A percentile compares a stretch with the other conserved stretches of the same genome.
phyloP scores from a whole-genome alignment of 192 early-diverging fungal genomes.

The Allomyces javanicus region DNA sequence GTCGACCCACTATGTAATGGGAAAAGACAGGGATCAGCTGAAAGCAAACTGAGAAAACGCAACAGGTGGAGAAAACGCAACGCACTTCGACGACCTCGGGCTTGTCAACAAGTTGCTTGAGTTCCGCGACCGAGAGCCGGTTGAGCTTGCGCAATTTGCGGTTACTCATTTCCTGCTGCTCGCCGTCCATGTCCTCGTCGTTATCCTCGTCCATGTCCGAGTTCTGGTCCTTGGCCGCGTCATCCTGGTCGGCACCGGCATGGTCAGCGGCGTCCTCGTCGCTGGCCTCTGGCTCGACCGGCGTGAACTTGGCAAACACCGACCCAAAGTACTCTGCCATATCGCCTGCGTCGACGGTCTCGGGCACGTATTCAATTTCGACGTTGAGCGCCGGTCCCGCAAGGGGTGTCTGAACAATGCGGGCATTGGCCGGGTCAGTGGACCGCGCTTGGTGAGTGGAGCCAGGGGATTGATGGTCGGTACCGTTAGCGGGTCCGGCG shows the following conservation, averaged over 20 bases:
- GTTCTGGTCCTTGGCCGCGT: slow-evolving; percentile 1
- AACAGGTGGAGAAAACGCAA: not conserved
- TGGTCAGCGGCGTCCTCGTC: slow-evolving; percentile 2
- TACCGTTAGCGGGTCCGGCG: no score
- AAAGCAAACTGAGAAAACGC: not conserved
- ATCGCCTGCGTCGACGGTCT: slow-evolving; percentile 5
- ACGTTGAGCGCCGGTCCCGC: slow-evolving; percentile 1
- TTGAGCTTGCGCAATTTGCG: slow-evolving; percentile 25
- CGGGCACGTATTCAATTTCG: slow-evolving; percentile 27
- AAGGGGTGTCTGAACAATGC: no score
- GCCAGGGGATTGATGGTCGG: no score
- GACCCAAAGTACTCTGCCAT: slow-evolving; percentile 12
- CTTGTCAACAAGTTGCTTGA: slow-evolving; percentile 75
- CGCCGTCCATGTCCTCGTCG: slow-evolving; percentile 12
- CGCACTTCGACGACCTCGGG: slow-evolving; percentile 86
- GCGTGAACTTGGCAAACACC: slow-evolving; percentile 22
- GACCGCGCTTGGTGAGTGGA: no score
- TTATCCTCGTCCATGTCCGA: slow-evolving; percentile 7
- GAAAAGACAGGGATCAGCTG: not conserved
- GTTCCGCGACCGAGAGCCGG: slow-evolving; percentile 62
- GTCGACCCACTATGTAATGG: slow-evolving; percentile 51
- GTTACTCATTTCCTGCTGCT: slow-evolving; percentile 2
- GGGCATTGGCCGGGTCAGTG: no score
- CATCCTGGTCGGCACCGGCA: not conserved
- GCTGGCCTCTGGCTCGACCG: not conserved